phyloP scores from a whole-genome alignment of 345 rosid species.

The Luvunga scandens region DNA sequence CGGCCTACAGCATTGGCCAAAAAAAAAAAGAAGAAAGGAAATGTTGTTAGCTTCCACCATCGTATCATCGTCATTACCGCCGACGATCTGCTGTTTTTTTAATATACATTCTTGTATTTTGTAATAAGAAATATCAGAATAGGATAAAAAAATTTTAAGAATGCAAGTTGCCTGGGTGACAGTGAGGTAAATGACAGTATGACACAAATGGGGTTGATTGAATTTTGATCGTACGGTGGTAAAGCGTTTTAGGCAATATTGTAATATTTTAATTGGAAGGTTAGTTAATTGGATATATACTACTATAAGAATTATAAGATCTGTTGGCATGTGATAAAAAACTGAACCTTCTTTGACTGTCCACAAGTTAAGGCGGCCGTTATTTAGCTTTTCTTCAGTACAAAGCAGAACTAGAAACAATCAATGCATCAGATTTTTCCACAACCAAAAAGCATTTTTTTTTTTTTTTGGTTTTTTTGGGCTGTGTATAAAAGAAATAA shows the following conservation, averaged over 20 bases:
- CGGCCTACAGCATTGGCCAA: slow-evolving; percentile 4
- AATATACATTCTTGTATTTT: neutral
- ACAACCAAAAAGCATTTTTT: neutral
- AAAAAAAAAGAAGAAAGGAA: neutral
- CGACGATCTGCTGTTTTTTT: neutral
- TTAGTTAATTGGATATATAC: too few relatives aligned
- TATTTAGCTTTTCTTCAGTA: neutral
- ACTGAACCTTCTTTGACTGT: neutral
- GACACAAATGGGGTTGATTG: neutral
- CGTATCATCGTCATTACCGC: slow-evolving; percentile 13
- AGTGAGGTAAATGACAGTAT: neutral
- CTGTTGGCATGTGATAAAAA: too few relatives aligned
- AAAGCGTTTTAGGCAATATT: too few relatives aligned
- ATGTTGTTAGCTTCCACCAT: neutral
- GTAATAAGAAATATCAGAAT: neutral
- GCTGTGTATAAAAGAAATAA: too few relatives aligned
- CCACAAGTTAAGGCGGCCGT: neutral
- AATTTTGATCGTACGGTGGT: too few relatives aligned
- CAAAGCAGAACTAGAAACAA: neutral
- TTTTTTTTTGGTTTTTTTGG: too few relatives aligned
- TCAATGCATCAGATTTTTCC: neutral
- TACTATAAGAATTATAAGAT: too few relatives aligned
- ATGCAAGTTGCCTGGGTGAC: slow-evolving; percentile 6
- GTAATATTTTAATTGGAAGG: too few relatives aligned
- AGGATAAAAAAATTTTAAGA: neutral